Base-by-base conservation (phyloP, 2,329 filamentous ascomycete genomes). In the Rutstroemia sp. region DNA sequence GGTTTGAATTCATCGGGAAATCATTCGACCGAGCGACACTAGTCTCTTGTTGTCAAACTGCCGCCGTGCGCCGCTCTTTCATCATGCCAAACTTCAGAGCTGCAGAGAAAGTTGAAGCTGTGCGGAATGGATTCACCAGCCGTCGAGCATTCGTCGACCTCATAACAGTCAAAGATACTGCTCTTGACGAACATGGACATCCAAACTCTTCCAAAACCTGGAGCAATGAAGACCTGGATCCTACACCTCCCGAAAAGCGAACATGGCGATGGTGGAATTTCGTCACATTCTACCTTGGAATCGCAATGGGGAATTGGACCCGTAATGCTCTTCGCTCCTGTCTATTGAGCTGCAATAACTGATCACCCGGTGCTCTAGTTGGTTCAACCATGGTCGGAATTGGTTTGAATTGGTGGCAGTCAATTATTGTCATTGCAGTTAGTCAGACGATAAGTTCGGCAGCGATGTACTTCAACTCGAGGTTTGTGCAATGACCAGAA, bases 371-470 rank as follows among this genome's bases (percentile, higher is more conserved):
- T 47, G 8, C 21, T 47, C 10, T 47, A 47, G 44, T 73, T 48
- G 73, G 73, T 12, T 68, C 67, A 51, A 70, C 66, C 17, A 71
- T 73, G 70, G 62, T 73, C 49, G 73, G 73, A 17, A 71, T 74
- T 48, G 73, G 73, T 4, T 64, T 76, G 44, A 74, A 71, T 61
- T 76, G 73, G 73, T 75, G 73, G 73, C 71, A 74, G 61, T 60
- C 68, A 25, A 73, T 75, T 51, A 42, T 76, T 9, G 72, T 74
- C 45, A 75, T 76, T 58, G 75, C 76, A 59, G 65, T 72, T 39
- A 72, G 70, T 37, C 73, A 75, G 57, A 30, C 71, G 49, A 73
- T 76, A 60, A 70, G 67, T 7, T 73, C 72, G 10, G 61, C 74
- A 42, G 72, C 73, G 48, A 74, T 75, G 69, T 70, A 72, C 54